phyloP scores from a whole-genome alignment of 768 basidiomycete species.

The Russula abietina region DNA sequence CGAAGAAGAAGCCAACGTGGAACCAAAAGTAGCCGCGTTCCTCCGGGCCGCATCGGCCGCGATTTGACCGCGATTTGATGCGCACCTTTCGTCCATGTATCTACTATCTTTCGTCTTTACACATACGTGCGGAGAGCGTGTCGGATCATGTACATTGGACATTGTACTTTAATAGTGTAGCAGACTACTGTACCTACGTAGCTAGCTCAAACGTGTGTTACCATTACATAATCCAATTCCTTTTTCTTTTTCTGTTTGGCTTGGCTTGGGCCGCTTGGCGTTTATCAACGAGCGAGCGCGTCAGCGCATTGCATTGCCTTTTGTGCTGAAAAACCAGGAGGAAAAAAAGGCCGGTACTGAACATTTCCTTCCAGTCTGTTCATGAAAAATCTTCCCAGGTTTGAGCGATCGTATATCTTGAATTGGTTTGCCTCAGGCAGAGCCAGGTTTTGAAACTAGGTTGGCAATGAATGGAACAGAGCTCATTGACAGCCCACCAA shows the following conservation, averaged over 20 bases:
- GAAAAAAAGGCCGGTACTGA: neutral
- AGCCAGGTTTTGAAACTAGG: too few species aligned
- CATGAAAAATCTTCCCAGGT: too few species aligned
- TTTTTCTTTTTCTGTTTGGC: too few species aligned
- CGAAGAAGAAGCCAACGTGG: conserved; percentile 35
- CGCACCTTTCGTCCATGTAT: neutral
- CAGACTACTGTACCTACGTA: neutral
- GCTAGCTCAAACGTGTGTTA: neutral
- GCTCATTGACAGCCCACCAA: neutral
- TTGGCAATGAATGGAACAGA: neutral
- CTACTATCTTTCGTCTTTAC: neutral
- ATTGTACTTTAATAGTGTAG: neutral
- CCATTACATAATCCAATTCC: conserved; percentile 3
- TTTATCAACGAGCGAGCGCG: too few species aligned
- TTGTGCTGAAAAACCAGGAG: neutral
- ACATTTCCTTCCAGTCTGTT: neutral
- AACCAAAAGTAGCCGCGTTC: conserved; percentile 13
- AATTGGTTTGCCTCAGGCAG: too few species aligned
- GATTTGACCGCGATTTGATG: neutral
- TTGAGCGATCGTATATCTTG: too few species aligned
- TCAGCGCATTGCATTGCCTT: neutral
- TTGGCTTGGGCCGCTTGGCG: too few species aligned
- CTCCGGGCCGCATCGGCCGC: neutral
- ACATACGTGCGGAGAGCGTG: neutral
- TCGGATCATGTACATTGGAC: conserved; percentile 4